Evolutionary conservation across 768 basidiomycete genomes (phyloP), one percentile per base, ranked within the genome.

Genomic region (Rhodotorula taiwanensis): DNA sequence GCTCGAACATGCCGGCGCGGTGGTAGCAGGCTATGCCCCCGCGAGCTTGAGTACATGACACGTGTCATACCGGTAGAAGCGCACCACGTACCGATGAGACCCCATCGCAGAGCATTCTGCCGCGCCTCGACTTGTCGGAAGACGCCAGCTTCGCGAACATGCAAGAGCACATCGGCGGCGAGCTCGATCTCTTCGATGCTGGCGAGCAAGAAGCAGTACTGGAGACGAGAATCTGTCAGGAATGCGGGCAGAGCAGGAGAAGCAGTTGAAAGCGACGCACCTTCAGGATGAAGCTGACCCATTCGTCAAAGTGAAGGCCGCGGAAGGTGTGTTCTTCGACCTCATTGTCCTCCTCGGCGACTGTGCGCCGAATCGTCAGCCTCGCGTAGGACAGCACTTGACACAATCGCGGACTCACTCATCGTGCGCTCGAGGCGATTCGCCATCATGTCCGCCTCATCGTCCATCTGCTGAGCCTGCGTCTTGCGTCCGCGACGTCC

Each of bases 261-360:
- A 23, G 18, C 73, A 2, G 21, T 8, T 21, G 42, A 6, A 20
- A 10, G 7, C 42, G 21, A 20, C 79, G 52, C 55, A 90, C 94
- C 80, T 92, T 87, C 79, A 95, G 83, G 73, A 91, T 84, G 44
- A 97, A 72, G 21, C 80, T 79, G 52, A 94, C 74, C 94, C 94
- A 99, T 55, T 87, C 84, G 58, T 87, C 86, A 70, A 90, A 89
- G 6, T 80, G 80, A 41, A 94, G 79, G 0, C 88, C 88, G 16
- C 93, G 84, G 75, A 93, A 97, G 0, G 82, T 79, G 53, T 84
- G 81, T 3, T 87, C 81, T 31, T 78, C 79, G 9, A 78, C 76
- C 70, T 82, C 86, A 25, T 77, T 81, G 54, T 86, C 86, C 14
- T 61, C 65, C 8, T 53, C 51, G n/a, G 67, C 57, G 31, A 66